Evolutionary conservation across 768 basidiomycete genomes (phyloP).

Genomic region (Pilatotrama ljubarskyi): DNA sequence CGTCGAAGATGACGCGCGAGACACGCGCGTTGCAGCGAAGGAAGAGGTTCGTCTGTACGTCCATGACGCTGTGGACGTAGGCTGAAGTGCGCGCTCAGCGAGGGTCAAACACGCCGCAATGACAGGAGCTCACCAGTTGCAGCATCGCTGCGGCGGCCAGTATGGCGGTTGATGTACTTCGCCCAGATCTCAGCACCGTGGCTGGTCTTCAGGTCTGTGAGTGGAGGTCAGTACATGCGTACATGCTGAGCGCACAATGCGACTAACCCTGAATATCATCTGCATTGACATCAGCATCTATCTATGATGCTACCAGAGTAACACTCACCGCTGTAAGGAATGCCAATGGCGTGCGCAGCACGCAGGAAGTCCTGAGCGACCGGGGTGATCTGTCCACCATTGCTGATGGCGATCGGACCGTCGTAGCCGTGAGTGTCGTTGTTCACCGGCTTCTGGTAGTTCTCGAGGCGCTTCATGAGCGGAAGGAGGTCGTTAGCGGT

Average conservation of each 20-base stretch:
- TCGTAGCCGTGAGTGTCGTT: slow-evolving; percentile 69
- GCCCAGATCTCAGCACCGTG: slow-evolving; percentile 74
- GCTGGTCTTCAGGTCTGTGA: slow-evolving; percentile 52
- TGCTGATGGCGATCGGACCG: slow-evolving; percentile 73
- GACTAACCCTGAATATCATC: slow-evolving; percentile 61
- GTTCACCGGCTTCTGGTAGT: slow-evolving; percentile 73
- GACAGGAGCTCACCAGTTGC: slow-evolving; percentile 62
- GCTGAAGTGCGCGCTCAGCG: slow-evolving; percentile 34
- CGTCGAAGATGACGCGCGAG: slow-evolving; percentile 71
- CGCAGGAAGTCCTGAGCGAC: slow-evolving; percentile 72
- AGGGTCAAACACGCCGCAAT: too few species aligned
- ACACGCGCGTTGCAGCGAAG: slow-evolving; percentile 68
- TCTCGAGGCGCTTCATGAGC: slow-evolving; percentile 74
- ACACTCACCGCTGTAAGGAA: slow-evolving; percentile 63
- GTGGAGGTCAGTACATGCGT: background rate
- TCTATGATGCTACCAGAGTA: background rate
- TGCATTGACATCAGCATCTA: slow-evolving; percentile 22
- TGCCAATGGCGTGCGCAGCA: slow-evolving; percentile 57
- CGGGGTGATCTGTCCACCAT: slow-evolving; percentile 62
- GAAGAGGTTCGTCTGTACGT: slow-evolving; percentile 65
- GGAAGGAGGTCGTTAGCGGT: slow-evolving; percentile 66
- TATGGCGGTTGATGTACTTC: slow-evolving; percentile 75
- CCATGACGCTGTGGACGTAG: slow-evolving; percentile 72
- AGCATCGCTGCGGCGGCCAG: slow-evolving; percentile 70
- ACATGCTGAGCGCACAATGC: background rate